Conservation (phyloP, 345 rosid genomes). For the Crucihimalaya himalaica region DNA sequence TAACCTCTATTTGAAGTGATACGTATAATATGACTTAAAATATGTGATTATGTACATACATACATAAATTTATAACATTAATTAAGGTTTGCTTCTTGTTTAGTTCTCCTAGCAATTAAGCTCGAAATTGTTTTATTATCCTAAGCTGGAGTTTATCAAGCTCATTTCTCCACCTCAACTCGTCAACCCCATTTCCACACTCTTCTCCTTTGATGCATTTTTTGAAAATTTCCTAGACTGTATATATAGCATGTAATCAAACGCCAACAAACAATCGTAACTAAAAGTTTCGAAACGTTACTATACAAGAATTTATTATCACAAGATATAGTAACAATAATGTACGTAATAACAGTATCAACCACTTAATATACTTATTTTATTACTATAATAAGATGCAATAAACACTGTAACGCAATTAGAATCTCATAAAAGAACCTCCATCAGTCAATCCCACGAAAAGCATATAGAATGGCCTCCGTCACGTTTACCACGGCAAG, state of each 20-base stretch:
- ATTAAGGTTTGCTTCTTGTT: no score
- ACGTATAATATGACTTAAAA: no score
- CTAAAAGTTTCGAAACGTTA: neutral
- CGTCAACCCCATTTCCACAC: neutral
- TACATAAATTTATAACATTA: no score
- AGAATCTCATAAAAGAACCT: neutral
- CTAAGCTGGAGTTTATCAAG: no score
- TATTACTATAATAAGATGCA: neutral
- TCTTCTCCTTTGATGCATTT: no score
- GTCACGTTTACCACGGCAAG: conserved; percentile 16
- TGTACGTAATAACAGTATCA: neutral
- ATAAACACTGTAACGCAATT: neutral
- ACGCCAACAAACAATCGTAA: neutral
- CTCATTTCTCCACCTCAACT: neutral
- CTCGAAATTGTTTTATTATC: no score
- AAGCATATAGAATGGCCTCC: conserved; percentile 8
- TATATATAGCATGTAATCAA: neutral
- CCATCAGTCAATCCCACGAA: neutral
- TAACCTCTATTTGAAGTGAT: no score
- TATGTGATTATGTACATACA: no score
- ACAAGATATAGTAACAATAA: neutral
- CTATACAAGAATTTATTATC: neutral
- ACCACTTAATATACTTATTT: neutral
- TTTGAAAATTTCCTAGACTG: neutral
- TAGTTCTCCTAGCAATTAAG: no score